Base-by-base conservation (phyloP, 169 alveolate species). In the Plasmodium ovale region DNA sequence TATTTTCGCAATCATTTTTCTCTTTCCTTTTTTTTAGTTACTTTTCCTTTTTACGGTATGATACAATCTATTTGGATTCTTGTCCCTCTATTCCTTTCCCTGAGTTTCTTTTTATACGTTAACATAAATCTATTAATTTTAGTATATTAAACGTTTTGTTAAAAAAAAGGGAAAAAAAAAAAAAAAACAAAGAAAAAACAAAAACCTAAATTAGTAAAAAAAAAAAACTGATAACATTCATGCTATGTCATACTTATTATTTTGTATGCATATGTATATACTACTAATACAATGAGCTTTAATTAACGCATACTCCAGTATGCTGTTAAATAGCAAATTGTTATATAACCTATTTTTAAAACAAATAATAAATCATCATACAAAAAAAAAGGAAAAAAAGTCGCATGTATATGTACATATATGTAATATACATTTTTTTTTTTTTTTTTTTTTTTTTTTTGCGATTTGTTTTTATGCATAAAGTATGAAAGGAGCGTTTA, bases 251-350 rank as follows among this genome's bases (percentile, higher is more conserved):
- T 19, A 42, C 21, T 25, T 42, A 42, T 53, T 69, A 33, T 69
- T 33, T 21, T 69, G 82, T 53, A 69, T 69, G 44, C 31, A 49
- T 65, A 64, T 64, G 25, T 14, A 39, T 16, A 65, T 33, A 3
- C 47, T 49, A 25, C 35, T 69, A 47, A 29, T 29, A 49, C 12
- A 29, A 25, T 68, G 23, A 25, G 62, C n/a, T 44, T 44, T 21
- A 54, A 47, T 21, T 42, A 59, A 51, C 73, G 62, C 88, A 74
- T 74, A 74, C 74, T 37, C 72, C 44, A 27, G 88, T 74, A 74
- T 74, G 88, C 73, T 64, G 49, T 59, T 74, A 31, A 58, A 42
- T 42, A 25, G 21, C 25, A 49, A 42, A 31, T 54, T n/a, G 7
- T 39, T 10, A 39, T 54, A 39, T 42, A 29, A 67, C 42, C 35